These are phyloP conservation scores for Umbilicus rupestris DNA, from an alignment of 164 flowering plant species.

Conservation along the genomic window DNA sequence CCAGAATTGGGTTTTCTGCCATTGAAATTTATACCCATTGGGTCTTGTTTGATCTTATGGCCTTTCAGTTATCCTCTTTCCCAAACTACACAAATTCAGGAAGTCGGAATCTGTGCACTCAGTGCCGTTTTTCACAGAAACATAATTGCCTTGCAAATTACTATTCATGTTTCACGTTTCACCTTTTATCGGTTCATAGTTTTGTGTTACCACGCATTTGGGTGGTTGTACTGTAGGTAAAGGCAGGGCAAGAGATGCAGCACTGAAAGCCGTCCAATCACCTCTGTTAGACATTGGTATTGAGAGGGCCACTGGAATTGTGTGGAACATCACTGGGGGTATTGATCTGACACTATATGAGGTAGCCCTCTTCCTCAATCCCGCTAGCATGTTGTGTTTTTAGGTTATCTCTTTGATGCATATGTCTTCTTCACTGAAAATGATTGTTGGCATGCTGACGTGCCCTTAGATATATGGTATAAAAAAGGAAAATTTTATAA, in stretches of 20 bases:
- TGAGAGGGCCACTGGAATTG: conserved; percentile 93
- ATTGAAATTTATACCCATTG: neutral
- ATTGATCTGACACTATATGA: conserved; percentile 77
- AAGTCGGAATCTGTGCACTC: no score
- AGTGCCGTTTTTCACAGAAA: no score
- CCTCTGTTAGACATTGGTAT: conserved; percentile 87
- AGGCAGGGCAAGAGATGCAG: conserved; percentile 94
- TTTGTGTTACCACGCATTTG: neutral
- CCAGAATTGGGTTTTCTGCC: no score
- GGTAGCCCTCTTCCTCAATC: conserved; percentile 33
- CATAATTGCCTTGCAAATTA: no score
- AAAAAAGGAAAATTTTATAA: neutral
- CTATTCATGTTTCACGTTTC: neutral
- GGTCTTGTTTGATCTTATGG: neutral
- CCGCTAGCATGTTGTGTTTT: neutral
- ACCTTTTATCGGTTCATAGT: neutral
- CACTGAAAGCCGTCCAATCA: conserved; percentile 87
- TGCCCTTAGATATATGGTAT: neutral
- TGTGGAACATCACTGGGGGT: conserved; percentile 96
- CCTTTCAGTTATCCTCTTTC: neutral
- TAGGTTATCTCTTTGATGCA: neutral
- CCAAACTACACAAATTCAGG: no score
- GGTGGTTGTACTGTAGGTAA: conserved; percentile 39
- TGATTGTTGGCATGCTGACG: neutral
- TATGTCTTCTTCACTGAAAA: neutral